Evolutionary conservation across 257 asterid species (phyloP), one percentile per base, ranked within the genome.

Genomic region (Phtheirospermum japonicum): DNA sequence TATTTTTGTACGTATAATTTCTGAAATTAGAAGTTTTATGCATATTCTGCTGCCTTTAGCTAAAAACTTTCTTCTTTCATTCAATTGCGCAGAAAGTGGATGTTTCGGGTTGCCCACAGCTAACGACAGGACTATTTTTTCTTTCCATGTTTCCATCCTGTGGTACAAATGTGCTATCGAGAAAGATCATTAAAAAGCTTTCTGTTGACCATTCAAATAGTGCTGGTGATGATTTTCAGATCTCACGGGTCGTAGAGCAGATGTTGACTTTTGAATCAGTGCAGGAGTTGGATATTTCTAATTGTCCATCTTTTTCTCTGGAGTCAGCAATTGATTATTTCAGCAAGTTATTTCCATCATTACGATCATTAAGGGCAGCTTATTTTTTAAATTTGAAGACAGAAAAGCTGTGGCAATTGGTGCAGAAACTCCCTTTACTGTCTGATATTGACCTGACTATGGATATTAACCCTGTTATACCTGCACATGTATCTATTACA

Each of bases 221-320:
- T 68, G 48, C 61, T 55, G 64, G 34, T 55, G 61, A 61, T 39
- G 61, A 65, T 68, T 69, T 65, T 36, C 69, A 43, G 63, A 58
- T 78, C 70, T 48, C 73, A 9, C 50, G 57, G 74, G 77, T 26
- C 43, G 58, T 71, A 57, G 72, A 23, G 34, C 80, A 78, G 63
- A 62, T 72, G 48, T 76, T 75, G 77, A 65, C 78, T 65, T 87
- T 83, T 79, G 83, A 75, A 76, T 84, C 80, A 51, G 89, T 90
- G 45, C 77, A 82, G 48, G 96, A 83, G 75, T 83, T 85, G 79
- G 94, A 85, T 75, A 78, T 90, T 66, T 90, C 97, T 45, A 88
- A 82, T 63, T 90, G 88, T 67, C 91, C 96, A 23, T 74, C 75
- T 59, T 69, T 85, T 64, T 73, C 82, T 60, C 83, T 90, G 72